phyloP scores from a whole-genome alignment of 805 yeast genomes.

The Ogataea henricii region DNA sequence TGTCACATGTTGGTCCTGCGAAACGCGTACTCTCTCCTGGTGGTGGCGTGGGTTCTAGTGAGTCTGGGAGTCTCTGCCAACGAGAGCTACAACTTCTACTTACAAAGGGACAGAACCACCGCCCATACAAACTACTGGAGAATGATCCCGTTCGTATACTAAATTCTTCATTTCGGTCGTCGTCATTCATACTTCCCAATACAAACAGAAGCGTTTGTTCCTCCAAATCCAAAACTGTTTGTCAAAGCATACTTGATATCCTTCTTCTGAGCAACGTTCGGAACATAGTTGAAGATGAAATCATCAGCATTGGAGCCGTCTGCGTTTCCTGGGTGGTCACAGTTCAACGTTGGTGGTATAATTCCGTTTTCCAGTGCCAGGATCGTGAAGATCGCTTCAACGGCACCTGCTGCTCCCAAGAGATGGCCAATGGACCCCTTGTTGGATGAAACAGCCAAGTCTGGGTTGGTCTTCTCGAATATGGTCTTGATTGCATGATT shows the following conservation, averaged over 20 bases:
- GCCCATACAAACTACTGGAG: conserved; percentile 21
- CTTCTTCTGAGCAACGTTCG: conserved; percentile 41
- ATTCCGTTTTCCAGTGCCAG: conserved; percentile 57
- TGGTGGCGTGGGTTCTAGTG: conserved; percentile 41
- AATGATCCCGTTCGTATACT: conserved; percentile 34
- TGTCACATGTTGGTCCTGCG: conserved; percentile 27
- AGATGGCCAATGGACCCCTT: conserved; percentile 94
- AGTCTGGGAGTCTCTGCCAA: conserved; percentile 59
- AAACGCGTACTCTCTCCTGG: conserved; percentile 25
- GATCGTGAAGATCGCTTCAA: conserved; percentile 82
- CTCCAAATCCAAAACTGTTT: conserved; percentile 97
- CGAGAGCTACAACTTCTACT: conserved; percentile 53
- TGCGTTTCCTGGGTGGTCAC: conserved; percentile 53
- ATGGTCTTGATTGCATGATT: conserved; percentile 66
- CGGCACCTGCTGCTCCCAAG: conserved; percentile 94
- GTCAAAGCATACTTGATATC: conserved; percentile 63
- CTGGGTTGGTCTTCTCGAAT: conserved; percentile 42
- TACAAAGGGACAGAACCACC: conserved; percentile 17
- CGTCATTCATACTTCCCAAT: conserved; percentile 39
- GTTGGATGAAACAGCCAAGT: conserved; percentile 68
- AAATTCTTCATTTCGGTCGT: neutral
- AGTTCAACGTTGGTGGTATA: conserved; percentile 82
- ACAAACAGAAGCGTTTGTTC: conserved; percentile 80
- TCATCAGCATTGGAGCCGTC: conserved; percentile 43
- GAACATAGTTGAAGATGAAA: conserved; percentile 60